Conservation (phyloP, 2,329 filamentous ascomycete genomes). For the Fusarium napiforme region DNA sequence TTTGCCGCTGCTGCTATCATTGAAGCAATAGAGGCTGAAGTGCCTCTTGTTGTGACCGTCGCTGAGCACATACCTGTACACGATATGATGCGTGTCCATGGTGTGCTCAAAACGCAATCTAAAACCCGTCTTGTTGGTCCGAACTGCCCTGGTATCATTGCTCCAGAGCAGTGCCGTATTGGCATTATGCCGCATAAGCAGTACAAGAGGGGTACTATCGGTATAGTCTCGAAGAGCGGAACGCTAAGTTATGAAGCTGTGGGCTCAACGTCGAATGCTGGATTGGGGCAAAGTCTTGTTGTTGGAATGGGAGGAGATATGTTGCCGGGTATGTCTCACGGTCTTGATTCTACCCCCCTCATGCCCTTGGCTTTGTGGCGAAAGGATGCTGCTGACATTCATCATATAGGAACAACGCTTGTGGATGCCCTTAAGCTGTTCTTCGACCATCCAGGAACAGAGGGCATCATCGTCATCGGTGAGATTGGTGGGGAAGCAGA, state of each 20-base stretch:
- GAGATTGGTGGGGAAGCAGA: conserved; percentile 78
- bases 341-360: neutral
- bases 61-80: conserved; percentile 84
- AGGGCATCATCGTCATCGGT: conserved; percentile 77
- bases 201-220: conserved; percentile 69
- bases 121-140: conserved; percentile 80
- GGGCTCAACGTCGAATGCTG: conserved; percentile 75
- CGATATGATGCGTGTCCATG: conserved; percentile 77
- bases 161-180: conserved; percentile 71
- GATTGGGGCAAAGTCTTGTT: conserved; percentile 79
- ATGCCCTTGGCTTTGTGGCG: fast-evolving
- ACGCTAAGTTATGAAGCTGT: conserved; percentile 85
- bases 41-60: conserved; percentile 81
- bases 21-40: conserved; percentile 80
- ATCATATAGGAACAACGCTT: conserved; percentile 70
- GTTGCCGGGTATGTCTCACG: conserved; percentile 64
- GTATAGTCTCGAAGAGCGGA: conserved; percentile 81
- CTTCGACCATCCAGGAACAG: conserved; percentile 73
- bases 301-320: conserved; percentile 83
- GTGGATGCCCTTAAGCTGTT: conserved; percentile 76
- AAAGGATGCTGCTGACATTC: neutral
- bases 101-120: conserved; percentile 75
- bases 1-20: conserved; percentile 75
- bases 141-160: conserved; percentile 84
- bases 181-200: conserved; percentile 56